These are phyloP conservation scores for Sclerotinia trifoliorum DNA, from an alignment of 2,329 filamentous ascomycete genomes.

Conservation along the genomic window DNA sequence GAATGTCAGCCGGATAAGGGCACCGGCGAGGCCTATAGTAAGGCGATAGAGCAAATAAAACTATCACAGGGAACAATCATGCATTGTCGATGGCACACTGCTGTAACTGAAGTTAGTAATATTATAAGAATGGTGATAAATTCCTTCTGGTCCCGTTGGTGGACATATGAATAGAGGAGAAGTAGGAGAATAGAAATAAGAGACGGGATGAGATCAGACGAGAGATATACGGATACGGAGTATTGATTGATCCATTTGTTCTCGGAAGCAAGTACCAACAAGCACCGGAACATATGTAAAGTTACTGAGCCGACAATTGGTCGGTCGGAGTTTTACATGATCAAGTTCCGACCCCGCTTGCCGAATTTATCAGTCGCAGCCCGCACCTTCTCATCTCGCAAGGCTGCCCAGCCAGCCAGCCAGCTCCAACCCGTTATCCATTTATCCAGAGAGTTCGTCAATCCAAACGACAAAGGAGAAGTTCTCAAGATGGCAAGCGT, in stretches of 20 bases:
- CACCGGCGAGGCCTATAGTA: constrained; percentile 12
- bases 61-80: constrained; percentile 10
- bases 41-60: constrained; percentile 15
- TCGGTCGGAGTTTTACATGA: constrained; percentile 24
- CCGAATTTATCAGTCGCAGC: constrained; percentile 24
- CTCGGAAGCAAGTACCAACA: constrained; percentile 14
- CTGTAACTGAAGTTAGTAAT: constrained; percentile 29
- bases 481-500: constrained; percentile 42
- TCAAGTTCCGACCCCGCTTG: constrained; percentile 24
- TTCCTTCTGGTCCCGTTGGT: constrained; percentile 25
- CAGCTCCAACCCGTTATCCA: neutral
- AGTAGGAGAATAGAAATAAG: neutral
- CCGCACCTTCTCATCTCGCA: constrained; percentile 12
- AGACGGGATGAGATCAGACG: constrained; percentile 6
- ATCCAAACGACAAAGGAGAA: neutral
- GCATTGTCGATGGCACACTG: constrained; percentile 5
- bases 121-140: constrained; percentile 26
- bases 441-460: neutral
- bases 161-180: constrained; percentile 23
- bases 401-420: constrained; percentile 1
- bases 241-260: neutral
- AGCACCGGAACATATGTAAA: neutral
- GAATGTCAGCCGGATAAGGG: constrained; percentile 24
- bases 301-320: neutral
- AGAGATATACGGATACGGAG: neutral